Base-by-base conservation (phyloP, 1,284 basidiomycete species). In the Anthracocystis setariae region DNA sequence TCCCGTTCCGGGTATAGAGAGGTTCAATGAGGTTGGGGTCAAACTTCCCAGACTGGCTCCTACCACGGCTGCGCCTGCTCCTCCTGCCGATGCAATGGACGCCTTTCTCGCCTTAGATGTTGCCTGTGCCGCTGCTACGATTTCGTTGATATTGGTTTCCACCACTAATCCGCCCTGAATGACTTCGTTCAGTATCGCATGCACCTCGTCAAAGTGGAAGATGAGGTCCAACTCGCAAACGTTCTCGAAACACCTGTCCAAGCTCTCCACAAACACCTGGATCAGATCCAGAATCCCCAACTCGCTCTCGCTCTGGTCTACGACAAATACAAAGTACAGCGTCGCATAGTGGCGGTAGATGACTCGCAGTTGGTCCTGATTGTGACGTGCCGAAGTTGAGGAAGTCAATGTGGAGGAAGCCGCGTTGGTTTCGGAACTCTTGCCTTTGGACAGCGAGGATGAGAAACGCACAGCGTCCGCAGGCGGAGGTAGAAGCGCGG, bases 171-270 rank as follows among this genome's bases (percentile, higher is more conserved):
- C 96, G 25, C 94, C 96, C 85, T 98, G 94, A 27, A 99, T 92
- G 46, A 98, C 90, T 84, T 98, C 95, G 33, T 90, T 88, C 44
- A 99, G 88, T 46, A 98, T 93, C 72, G 95, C 91, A 80, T 98
- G 94, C 65, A 93, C 94, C 86, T 98, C 92, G 83, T 98, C 95
- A 79, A 97, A 98, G 84, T 98, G 93, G 84, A 98, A 98, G 59
- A 98, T 95, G 24, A 99, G 87, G 83, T 99, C 96, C 44, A 99
- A 87, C 84, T 99, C 96, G 85, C 96, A 98, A 0, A 99, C 96
- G 79, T 98, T 98, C 85, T 97, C 94, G 81, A 98, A 99, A 23
- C 92, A 90, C 44, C 93, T 87, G 83, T 99, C 96, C 25, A 99
- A 86, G 0, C 92, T 91, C 85, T 99, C 96, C 46, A 99, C 96